These are phyloP conservation scores for Pholiota molesta DNA, from an alignment of 768 basidiomycete genomes.

Conservation along the genomic window DNA sequence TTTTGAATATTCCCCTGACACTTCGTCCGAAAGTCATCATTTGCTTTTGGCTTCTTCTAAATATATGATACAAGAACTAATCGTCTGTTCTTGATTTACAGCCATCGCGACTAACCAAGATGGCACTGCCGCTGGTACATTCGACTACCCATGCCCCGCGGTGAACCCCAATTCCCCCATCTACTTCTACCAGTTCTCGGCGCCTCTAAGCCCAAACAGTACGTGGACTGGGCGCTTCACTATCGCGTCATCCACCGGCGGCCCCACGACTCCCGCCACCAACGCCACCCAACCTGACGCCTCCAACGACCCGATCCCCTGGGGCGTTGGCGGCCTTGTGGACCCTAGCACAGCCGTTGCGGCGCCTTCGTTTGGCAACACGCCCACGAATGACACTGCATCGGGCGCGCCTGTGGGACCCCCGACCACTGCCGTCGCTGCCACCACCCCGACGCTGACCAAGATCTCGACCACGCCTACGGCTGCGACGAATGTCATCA, in stretches of 20 bases:
- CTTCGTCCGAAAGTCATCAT: too few species aligned
- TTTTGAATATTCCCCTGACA: background rate
- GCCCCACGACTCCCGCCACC: conserved; percentile 45
- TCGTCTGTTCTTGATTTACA: conserved; percentile 29
- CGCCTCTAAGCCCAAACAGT: conserved; percentile 39
- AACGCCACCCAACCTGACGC: conserved; percentile 56
- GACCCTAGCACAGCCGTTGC: conserved; percentile 43
- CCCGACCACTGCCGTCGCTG: background rate
- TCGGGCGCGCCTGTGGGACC: background rate
- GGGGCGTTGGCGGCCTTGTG: conserved; percentile 65
- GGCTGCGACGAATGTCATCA: background rate
- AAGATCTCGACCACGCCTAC: background rate
- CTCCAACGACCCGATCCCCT: conserved; percentile 55
- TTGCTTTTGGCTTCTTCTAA: too few species aligned
- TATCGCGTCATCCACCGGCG: conserved; percentile 56
- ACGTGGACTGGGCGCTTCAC: conserved; percentile 81
- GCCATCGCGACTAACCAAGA: conserved; percentile 66
- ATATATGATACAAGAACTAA: background rate
- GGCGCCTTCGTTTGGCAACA: conserved; percentile 30
- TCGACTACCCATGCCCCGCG: conserved; percentile 63
- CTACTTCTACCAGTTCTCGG: conserved; percentile 82
- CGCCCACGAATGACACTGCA: background rate
- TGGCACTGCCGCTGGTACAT: conserved; percentile 55
- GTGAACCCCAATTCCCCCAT: conserved; percentile 68
- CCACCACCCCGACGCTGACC: background rate